These are phyloP conservation scores for Lichtheimia corymbifera DNA, from an alignment of 371 early-diverging fungal genomes.

Conservation along the genomic window DNA sequence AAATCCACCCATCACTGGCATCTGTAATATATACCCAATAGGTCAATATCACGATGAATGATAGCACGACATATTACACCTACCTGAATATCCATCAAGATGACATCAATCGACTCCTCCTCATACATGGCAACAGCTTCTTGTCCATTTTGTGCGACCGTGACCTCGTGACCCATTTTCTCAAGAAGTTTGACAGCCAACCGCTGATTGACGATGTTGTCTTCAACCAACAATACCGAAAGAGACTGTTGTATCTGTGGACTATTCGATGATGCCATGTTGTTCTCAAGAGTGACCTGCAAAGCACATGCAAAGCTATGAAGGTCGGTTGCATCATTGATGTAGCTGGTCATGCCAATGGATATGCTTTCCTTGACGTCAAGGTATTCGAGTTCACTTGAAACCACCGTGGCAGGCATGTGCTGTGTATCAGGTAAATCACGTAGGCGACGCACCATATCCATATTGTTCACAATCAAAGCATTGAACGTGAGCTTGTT, in stretches of 20 bases:
- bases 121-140: constrained; percentile 71
- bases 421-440: constrained; percentile 49
- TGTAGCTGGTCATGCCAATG: constrained; percentile 58
- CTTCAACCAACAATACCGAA: constrained; percentile 77
- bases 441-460: constrained; percentile 16
- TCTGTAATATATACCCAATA: constrained; percentile 24
- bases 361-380: constrained; percentile 61
- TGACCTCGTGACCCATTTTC: constrained; percentile 74
- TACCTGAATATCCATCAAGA: constrained; percentile 79
- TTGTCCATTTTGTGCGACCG: constrained; percentile 75
- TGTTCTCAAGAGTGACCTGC: constrained; percentile 68
- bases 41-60: too few relatives aligned
- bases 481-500: constrained; percentile 10
- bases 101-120: constrained; percentile 62
- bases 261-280: constrained; percentile 59
- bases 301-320: constrained; percentile 68
- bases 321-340: constrained; percentile 57
- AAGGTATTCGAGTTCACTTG: constrained; percentile 36
- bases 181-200: constrained; percentile 77
- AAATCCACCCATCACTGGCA: constrained; percentile 80
- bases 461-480: constrained; percentile 8
- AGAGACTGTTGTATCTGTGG: constrained; percentile 52
- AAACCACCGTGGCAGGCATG: constrained; percentile 57
- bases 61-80: neutral
- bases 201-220: constrained; percentile 82